Conservation (phyloP, 345 rosid genomes). For the Melaleuca quinquenervia region DNA sequence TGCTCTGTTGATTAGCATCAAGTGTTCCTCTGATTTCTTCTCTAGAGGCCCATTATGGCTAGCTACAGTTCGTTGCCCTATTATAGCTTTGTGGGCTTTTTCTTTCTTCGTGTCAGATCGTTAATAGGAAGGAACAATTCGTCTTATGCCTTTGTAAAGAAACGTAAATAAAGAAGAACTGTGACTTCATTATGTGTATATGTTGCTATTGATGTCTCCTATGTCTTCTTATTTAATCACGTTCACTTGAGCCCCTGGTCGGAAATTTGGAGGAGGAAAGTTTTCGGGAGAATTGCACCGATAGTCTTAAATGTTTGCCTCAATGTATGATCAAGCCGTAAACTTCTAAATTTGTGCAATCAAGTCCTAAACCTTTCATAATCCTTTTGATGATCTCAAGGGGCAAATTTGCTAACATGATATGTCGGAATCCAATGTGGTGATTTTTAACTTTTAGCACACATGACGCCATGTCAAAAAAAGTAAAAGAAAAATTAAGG, state of each 20-base stretch:
- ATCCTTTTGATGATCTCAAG: no score
- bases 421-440: no score
- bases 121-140: background rate
- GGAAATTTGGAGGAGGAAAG: background rate
- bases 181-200: background rate
- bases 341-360: background rate
- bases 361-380: background rate
- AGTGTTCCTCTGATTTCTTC: background rate
- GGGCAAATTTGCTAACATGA: no score
- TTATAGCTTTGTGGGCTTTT: background rate
- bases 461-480: background rate
- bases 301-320: background rate
- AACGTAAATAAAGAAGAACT: background rate
- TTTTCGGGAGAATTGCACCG: background rate
- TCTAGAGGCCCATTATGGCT: background rate
- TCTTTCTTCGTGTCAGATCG: background rate
- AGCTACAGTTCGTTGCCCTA: background rate
- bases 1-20: background rate
- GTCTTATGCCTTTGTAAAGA: background rate
- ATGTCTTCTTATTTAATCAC: background rate
- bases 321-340: background rate
- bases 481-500: background rate
- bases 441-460: background rate
- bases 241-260: background rate
- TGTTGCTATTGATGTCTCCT: background rate